phyloP scores from a whole-genome alignment of 129 eudicot species.

The Oenanthe sinensis region DNA sequence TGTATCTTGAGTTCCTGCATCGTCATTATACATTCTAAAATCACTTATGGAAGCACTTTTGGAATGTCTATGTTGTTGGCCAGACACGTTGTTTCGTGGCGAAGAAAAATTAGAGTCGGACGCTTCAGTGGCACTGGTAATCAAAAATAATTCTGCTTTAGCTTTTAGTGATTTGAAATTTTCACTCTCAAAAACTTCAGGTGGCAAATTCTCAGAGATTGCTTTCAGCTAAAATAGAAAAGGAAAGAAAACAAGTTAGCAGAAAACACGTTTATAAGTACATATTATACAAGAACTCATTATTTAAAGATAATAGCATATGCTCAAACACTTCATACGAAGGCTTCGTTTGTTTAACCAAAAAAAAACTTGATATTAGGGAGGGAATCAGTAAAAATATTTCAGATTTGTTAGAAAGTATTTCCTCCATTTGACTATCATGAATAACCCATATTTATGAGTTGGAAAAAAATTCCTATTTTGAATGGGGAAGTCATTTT shows the following conservation, averaged over 20 bases:
- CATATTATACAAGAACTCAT: neutral
- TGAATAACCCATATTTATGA: neutral
- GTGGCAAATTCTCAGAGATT: slow-evolving; percentile 43
- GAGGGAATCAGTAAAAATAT: neutral
- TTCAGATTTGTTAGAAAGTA: neutral
- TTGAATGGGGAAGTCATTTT: neutral
- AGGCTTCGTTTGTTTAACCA: neutral
- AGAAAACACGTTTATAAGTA: neutral
- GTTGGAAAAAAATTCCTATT: neutral
- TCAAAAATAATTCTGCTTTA: slow-evolving; percentile 35
- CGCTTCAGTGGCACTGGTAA: slow-evolving; percentile 24
- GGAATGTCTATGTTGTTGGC: slow-evolving; percentile 14
- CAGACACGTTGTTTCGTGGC: slow-evolving; percentile 12
- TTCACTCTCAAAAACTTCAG: slow-evolving; percentile 35
- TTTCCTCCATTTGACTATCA: too few species aligned
- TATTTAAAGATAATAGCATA: neutral
- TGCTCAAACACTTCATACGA: neutral
- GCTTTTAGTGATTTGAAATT: slow-evolving; percentile 34
- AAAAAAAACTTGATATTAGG: too few species aligned
- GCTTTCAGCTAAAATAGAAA: slow-evolving; percentile 46
- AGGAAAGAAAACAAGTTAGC: slow-evolving; percentile 6
- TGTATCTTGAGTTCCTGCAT: slow-evolving; percentile 15
- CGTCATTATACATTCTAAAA: slow-evolving; percentile 25
- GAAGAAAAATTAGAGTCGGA: slow-evolving; percentile 17
- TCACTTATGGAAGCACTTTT: slow-evolving; percentile 18